These are phyloP conservation scores for Cyclaneusma minus DNA, from an alignment of 2,329 filamentous ascomycete species.

Conservation along the genomic window DNA sequence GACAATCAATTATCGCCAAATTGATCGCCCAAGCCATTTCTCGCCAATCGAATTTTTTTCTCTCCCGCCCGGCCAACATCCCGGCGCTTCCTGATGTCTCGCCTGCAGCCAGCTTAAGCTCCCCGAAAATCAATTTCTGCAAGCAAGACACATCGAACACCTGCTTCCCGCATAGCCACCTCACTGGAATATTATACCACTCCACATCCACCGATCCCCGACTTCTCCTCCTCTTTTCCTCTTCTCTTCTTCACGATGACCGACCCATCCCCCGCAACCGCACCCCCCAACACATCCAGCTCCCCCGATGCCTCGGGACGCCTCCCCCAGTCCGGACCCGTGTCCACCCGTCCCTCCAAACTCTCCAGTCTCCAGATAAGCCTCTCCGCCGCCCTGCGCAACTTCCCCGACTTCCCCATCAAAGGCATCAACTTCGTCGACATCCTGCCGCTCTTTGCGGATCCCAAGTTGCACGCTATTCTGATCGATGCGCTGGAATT, in stretches of 20 bases:
- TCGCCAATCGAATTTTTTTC: too few species aligned
- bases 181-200: too few species aligned
- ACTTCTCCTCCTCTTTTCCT: constrained; percentile 8
- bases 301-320: constrained; percentile 11
- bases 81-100: too few species aligned
- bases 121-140: too few species aligned
- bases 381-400: constrained; percentile 59
- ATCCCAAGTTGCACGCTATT: constrained; percentile 54
- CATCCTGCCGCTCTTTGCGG: constrained; percentile 89
- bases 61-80: too few species aligned
- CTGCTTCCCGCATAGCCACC: too few species aligned
- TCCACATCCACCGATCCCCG: too few species aligned
- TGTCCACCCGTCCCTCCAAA: constrained; percentile 18
- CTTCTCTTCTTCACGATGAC: constrained; percentile 17
- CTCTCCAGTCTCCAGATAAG: constrained; percentile 41
- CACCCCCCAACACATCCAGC: constrained; percentile 4
- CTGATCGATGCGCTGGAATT: constrained; percentile 78
- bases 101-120: too few species aligned
- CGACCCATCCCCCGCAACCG: constrained; percentile 8
- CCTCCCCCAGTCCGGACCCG: constrained; percentile 15
- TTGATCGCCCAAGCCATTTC: too few species aligned
- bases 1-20: too few species aligned
- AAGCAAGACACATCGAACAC: too few species aligned
- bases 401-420: constrained; percentile 83
- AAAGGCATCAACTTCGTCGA: constrained; percentile 94